Base-by-base conservation (phyloP, 495 filamentous ascomycete genomes). In the Penicillium herquei region DNA sequence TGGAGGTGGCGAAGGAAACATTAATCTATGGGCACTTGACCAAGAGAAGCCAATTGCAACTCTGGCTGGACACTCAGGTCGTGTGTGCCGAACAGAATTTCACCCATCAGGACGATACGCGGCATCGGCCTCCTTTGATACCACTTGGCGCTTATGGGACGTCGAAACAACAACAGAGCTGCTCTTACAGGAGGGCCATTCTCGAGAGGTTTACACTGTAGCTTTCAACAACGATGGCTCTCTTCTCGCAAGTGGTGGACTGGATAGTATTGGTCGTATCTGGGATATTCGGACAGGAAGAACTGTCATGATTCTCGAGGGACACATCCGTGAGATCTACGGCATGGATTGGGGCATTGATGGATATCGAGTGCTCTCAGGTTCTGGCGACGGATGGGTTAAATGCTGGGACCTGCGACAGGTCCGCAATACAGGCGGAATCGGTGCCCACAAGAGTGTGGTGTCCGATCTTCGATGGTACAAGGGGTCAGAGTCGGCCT, bases 401-500 rank as follows among this genome's bases (percentile, higher is more conserved):
- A 98, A 97, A 68, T 96, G 92, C 74, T 99, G 94, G 94, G 94
- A 99, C 68, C 77, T 98, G 44, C 84, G 94, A 3, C 91, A 91
- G 66, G 92, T 97, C 44, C 83, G 86, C 59, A 86, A 87, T 55
- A 85, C 81, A 0, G 93, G 89, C 9, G 87, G 86, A 0, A 88
- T 99, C 47, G 94, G 92, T 10, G 95, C 94, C 1, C 93, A 99
- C 72, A 88, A 85, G 51, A 91, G 90, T 49, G 86, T 93, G 12
- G 93, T 99, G 7, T 90, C 92, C 1, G 94, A 99, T 69, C 72
- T 99, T 17, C 79, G 92, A 55, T 98, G 94, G 91, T 98, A 87
- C 72, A 92, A 95, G 72, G 94, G 91, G 3, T 72, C 77, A 5
- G 91, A 91, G 60, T 81, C 84, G 31, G 81, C 70, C n/a, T 85